phyloP scores from a whole-genome alignment of 2,329 filamentous ascomycete genomes.

The Gnomoniopsis smithogilvyi region DNA sequence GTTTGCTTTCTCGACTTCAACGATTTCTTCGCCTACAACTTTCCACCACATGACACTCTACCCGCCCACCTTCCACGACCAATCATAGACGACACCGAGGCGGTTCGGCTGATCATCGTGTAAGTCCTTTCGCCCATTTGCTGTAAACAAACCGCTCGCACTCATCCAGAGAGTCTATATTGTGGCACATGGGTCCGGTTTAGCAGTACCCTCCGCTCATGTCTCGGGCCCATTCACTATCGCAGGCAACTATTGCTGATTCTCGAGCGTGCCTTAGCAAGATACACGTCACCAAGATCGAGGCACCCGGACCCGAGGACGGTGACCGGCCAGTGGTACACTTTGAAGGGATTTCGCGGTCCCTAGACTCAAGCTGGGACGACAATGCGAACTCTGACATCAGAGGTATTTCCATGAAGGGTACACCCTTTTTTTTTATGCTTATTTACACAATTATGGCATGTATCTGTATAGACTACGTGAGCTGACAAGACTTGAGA shows the following conservation, averaged over 20 bases:
- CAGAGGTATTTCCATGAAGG: constrained; percentile 43
- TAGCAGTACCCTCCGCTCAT: too few relatives aligned
- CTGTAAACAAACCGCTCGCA: too few relatives aligned
- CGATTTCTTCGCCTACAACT: constrained; percentile 72
- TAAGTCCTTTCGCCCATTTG: too few relatives aligned
- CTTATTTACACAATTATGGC: neutral
- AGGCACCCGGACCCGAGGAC: constrained; percentile 55
- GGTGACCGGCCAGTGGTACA: constrained; percentile 62
- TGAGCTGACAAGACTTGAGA: constrained; percentile 16
- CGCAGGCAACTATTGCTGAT: too few relatives aligned
- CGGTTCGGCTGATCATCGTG: constrained; percentile 68
- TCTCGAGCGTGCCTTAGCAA: constrained; percentile 27
- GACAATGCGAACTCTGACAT: constrained; percentile 66
- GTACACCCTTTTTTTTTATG: constrained; percentile 4
- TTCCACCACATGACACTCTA: constrained; percentile 42
- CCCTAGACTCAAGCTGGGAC: constrained; percentile 63
- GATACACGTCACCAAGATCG: constrained; percentile 58
- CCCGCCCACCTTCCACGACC: constrained; percentile 42
- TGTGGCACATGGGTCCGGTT: too few relatives aligned
- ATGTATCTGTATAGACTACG: neutral
- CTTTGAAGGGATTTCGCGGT: constrained; percentile 61
- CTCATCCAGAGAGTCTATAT: too few relatives aligned
- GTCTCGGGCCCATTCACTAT: too few relatives aligned
- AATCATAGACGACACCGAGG: constrained; percentile 61
- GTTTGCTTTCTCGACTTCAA: constrained; percentile 61